Base-by-base conservation (phyloP, 768 basidiomycete genomes). In the Boletus insuetus region DNA sequence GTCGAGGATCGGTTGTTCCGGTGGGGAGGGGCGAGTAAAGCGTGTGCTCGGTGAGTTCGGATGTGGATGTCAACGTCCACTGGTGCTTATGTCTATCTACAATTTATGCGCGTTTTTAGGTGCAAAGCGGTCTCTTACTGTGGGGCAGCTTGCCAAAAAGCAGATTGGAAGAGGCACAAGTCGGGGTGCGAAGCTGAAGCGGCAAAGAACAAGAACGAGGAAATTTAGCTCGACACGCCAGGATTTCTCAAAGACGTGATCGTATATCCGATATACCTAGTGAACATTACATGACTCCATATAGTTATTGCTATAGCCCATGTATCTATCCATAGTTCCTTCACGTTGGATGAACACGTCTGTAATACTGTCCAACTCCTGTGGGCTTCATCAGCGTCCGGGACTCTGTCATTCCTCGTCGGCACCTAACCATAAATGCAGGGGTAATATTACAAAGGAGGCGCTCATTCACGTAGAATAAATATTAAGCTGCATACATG, bases 121-220 rank as follows among this genome's bases (percentile, higher is more conserved):
- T 42, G 40, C 31, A 50, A 42, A 20, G 49, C 40, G 1, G 49
- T 43, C 22, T 51, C 40, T 10, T 51, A 43, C 32, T 24, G 41
- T n/a, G 50, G 41, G n/a, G 24, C 17, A n/a, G 20, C 32, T 9
- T 43, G 20, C 31, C 49, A 43, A 20, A 51, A 17, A 24, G 49
- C 29, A 16, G 49, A 50, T 16, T 50, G 49, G 39, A 50, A 50
- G 49, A 42, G 50, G 32, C 50, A 43, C 50, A 51, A 43, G 32
- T 43, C 41, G 11, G 32, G 35, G 17, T 35, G 41, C 31, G 50
- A 43, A 43, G 10, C 14, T 12, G 22, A 51, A 20, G 49, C 49
- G 9, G 49, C 29, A 17, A 50, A 50, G 29, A 41, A 49, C 39
- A 49, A 49, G 49, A 41, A 50, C 20, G 49, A 42, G 32, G 41